phyloP scores from a whole-genome alignment of 2,329 filamentous ascomycete genomes.

The Didymellaceae sp. region DNA sequence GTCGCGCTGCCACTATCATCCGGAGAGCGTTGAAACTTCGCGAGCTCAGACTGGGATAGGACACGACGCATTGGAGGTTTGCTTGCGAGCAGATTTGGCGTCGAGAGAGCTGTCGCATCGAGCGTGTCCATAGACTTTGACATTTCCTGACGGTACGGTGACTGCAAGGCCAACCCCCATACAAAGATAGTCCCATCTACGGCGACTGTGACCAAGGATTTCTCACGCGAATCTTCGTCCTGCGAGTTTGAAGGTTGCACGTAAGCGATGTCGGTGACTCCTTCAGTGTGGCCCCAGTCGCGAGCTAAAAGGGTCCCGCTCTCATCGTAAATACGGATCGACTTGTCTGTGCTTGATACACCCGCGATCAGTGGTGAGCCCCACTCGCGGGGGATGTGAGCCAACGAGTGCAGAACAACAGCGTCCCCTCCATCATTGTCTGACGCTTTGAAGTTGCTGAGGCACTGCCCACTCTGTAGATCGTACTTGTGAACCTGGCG shows the following conservation, averaged over 20 bases:
- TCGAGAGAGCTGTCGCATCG: conserved; percentile 39
- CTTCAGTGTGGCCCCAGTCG: conserved; percentile 95
- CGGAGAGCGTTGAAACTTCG: conserved; percentile 71
- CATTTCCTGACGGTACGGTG: conserved; percentile 37
- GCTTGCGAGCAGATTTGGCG: conserved; percentile 42
- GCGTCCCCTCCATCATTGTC: conserved; percentile 82
- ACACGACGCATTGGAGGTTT: conserved; percentile 83
- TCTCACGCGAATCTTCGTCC: conserved; percentile 56
- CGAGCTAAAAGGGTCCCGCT: conserved; percentile 79
- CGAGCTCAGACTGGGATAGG: conserved; percentile 84
- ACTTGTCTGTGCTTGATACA: conserved; percentile 95
- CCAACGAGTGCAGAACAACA: conserved; percentile 81
- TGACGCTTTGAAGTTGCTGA: conserved; percentile 79
- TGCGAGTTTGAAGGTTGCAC: conserved; percentile 50
- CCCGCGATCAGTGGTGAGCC: conserved; percentile 76
- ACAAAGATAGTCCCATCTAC: conserved; percentile 60
- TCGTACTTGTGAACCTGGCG: conserved; percentile 66
- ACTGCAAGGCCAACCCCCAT: conserved; percentile 49
- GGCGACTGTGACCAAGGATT: conserved; percentile 56
- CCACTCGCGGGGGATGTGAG: conserved; percentile 63
- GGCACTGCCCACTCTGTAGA: conserved; percentile 70
- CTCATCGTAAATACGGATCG: conserved; percentile 86
- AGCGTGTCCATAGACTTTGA: conserved; percentile 48
- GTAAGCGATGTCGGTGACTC: conserved; percentile 83
- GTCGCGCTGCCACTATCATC: conserved; percentile 47